A percentile compares a stretch with the other conserved stretches of the same genome.
Conservation (phyloP, 176 grass and related monocot species). For the Alopecurus myosuroides region DNA sequence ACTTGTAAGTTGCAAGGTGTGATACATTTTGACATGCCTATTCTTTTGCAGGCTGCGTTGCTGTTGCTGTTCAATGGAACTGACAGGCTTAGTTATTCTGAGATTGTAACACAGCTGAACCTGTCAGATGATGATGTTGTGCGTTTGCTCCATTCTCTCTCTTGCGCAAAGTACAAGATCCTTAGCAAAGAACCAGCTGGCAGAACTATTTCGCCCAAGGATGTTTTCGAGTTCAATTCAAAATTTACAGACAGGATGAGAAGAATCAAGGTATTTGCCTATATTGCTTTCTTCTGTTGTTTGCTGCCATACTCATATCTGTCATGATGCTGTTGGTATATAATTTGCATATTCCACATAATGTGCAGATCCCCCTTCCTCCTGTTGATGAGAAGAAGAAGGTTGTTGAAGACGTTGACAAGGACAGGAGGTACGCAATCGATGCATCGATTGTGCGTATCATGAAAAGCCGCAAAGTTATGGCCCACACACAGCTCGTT, state of each 20-base stretch:
- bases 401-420: conserved; percentile 96
- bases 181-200: conserved; percentile 86
- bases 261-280: conserved; percentile 77
- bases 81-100: conserved; percentile 79
- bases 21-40: background rate
- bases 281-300: conserved; percentile 1
- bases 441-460: conserved; percentile 97
- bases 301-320: background rate
- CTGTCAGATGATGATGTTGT: conserved; percentile 95
- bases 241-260: conserved; percentile 94
- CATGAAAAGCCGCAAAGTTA: conserved; percentile 94
- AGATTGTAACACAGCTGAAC: conserved; percentile 90
- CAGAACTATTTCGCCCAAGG: conserved; percentile 68
- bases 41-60: conserved; percentile 61
- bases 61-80: conserved; percentile 83
- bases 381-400: conserved; percentile 99
- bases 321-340: background rate
- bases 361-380: conserved; percentile 67
- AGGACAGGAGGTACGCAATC: conserved; percentile 92
- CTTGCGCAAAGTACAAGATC: conserved; percentile 96
- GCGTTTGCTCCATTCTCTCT: conserved; percentile 95
- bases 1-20: background rate
- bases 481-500: conserved; percentile 81
- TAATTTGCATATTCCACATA: background rate
- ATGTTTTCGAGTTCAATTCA: conserved; percentile 86